Evolutionary conservation across 148 eudicot genomes (phyloP).

Genomic region (Diospyros kaki): DNA sequence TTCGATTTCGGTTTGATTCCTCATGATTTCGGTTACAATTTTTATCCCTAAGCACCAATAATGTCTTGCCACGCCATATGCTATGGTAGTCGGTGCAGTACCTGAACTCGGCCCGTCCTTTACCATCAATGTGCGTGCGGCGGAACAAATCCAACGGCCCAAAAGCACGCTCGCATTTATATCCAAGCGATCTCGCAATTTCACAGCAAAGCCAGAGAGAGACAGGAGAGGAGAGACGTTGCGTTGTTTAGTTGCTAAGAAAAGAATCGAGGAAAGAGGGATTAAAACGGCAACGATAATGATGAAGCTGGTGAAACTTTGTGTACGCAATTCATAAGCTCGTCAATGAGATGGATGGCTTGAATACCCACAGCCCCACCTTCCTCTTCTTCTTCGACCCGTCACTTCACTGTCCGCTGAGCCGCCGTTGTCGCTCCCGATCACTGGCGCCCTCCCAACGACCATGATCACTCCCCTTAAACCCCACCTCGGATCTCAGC

Average conservation of each 20-base stretch:
- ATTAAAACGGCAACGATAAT: slow-evolving; percentile 4
- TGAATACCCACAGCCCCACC: not conserved
- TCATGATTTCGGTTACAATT: too few species aligned
- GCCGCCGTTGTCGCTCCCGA: slow-evolving; percentile 18
- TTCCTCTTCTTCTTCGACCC: slow-evolving; percentile 2
- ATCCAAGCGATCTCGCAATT: too few species aligned
- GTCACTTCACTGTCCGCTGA: slow-evolving; percentile 19
- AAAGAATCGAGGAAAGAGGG: slow-evolving; percentile 16
- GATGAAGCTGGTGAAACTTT: slow-evolving; percentile 14
- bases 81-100: not conserved
- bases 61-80: not conserved
- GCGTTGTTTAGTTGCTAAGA: slow-evolving; percentile 27
- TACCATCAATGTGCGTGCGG: not conserved
- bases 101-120: not conserved
- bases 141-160: not conserved
- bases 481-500: slow-evolving; percentile 41
- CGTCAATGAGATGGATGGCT: slow-evolving; percentile 19
- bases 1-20: too few species aligned
- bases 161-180: not conserved
- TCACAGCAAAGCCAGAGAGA: not conserved
- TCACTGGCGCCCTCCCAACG: slow-evolving; percentile 17
- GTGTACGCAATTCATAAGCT: slow-evolving; percentile 13
- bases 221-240: not conserved
- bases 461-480: slow-evolving; percentile 50
- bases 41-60: too few species aligned